These are phyloP conservation scores for Rhytidhysteron rufulum DNA, from an alignment of 2,329 filamentous ascomycete species.

Conservation along the genomic window DNA sequence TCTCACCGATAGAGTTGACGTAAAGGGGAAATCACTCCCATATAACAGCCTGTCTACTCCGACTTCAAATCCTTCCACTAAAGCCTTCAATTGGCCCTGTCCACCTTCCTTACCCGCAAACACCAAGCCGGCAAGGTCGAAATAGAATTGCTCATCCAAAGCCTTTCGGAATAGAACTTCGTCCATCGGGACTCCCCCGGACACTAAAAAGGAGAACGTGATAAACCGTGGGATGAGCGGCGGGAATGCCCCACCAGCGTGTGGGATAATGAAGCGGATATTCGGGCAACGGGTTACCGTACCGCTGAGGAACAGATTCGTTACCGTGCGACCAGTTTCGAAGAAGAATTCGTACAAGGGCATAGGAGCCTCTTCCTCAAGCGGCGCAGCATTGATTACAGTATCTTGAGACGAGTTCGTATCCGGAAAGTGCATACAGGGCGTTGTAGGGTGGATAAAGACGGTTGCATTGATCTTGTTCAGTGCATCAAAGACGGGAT, in stretches of 20 bases:
- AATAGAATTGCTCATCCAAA: constrained; percentile 45
- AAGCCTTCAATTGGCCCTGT: constrained; percentile 44
- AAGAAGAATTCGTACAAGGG: constrained; percentile 53
- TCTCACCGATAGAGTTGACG: constrained; percentile 35
- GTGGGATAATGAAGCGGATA: constrained; percentile 48
- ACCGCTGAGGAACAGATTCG: constrained; percentile 47
- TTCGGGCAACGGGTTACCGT: constrained; percentile 45
- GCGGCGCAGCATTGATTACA: constrained; percentile 31
- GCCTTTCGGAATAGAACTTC: constrained; percentile 26
- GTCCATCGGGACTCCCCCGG: constrained; percentile 24
- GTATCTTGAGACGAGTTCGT: constrained; percentile 2
- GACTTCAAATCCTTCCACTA: constrained; percentile 42
- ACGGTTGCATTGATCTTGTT: constrained; percentile 45
- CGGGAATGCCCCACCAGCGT: constrained; percentile 46
- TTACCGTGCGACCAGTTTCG: constrained; percentile 48
- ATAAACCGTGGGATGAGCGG: constrained; percentile 44
- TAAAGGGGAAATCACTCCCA: constrained; percentile 54
- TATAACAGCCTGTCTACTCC: constrained; percentile 43
- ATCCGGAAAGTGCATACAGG: constrained; percentile 34
- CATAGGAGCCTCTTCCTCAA: constrained; percentile 37
- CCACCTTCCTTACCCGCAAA: constrained; percentile 35
- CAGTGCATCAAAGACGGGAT: constrained; percentile 47
- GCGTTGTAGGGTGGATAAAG: constrained; percentile 56
- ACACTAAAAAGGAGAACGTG: constrained; percentile 36
- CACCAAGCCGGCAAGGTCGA: constrained; percentile 51